A percentile compares a stretch with the other conserved stretches of the same genome.
Evolutionary conservation across 2,329 filamentous ascomycete genomes (phyloP).

Genomic region (Aspergillus hortae): DNA sequence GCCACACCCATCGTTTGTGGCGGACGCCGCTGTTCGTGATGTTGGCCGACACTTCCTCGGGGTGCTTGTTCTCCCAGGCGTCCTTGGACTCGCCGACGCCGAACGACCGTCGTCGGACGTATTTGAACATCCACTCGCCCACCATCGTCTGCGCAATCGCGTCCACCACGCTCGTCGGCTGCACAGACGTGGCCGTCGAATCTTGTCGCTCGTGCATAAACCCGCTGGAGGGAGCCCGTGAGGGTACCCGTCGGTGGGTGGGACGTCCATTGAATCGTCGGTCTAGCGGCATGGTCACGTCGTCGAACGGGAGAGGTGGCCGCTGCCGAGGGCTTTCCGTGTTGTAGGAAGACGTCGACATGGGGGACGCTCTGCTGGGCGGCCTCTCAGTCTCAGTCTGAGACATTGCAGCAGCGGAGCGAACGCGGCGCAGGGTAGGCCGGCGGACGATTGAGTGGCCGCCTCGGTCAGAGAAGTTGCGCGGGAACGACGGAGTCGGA

Average conservation of each 20-base stretch:
- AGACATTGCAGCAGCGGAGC: slow-evolving; percentile 74
- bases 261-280: slow-evolving; percentile 24
- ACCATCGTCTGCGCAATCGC: slow-evolving; percentile 98
- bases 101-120: slow-evolving; percentile 73
- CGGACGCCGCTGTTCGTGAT: slow-evolving; percentile 64
- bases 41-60: slow-evolving; percentile 67
- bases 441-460: slow-evolving; percentile 56
- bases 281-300: slow-evolving; percentile 55
- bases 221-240: slow-evolving; percentile 23
- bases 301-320: slow-evolving; percentile 71
- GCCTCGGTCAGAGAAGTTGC: slow-evolving; percentile 50
- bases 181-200: slow-evolving; percentile 57
- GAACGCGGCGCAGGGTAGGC: slow-evolving; percentile 70
- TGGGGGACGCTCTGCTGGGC: slow-evolving; percentile 47
- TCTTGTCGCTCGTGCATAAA: slow-evolving; percentile 38
- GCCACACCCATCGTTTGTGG: slow-evolving; percentile 97
- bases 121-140: slow-evolving; percentile 64
- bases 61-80: slow-evolving; percentile 53
- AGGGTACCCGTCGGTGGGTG: slow-evolving; percentile 20
- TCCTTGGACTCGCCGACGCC: slow-evolving; percentile 57
- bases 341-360: slow-evolving; percentile 65
- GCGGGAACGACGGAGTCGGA: slow-evolving; percentile 62
- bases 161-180: slow-evolving; percentile 81
- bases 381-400: slow-evolving; percentile 45
- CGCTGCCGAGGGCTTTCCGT: slow-evolving; percentile 66